Conservation (phyloP, 495 filamentous ascomycete species). For the Extremus antarcticus region DNA sequence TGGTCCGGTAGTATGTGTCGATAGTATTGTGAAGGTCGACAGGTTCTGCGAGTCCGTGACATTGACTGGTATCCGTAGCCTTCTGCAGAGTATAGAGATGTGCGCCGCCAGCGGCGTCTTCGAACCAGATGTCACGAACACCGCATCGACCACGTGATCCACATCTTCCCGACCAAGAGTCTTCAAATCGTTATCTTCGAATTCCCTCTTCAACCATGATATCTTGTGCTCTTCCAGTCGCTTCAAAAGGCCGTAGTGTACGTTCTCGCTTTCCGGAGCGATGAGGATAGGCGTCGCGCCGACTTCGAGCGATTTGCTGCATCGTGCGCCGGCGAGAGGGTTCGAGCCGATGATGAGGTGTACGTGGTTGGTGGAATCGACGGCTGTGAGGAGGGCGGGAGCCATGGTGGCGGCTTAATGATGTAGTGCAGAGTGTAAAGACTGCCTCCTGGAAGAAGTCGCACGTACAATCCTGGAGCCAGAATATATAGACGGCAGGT, state of each 20-base stretch:
- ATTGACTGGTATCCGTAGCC: conserved; percentile 82
- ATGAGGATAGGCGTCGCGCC: conserved; percentile 82
- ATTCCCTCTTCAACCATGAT: conserved; percentile 58
- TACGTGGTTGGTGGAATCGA: conserved; percentile 62
- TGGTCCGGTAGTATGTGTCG: conserved; percentile 79
- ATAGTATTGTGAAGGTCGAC: conserved; percentile 85
- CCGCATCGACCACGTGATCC: conserved; percentile 69
- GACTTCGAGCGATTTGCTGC: conserved; percentile 67
- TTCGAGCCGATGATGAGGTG: conserved; percentile 83
- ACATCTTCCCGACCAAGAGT: conserved; percentile 71
- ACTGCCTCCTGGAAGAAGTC: no score
- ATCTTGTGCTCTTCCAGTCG: conserved; percentile 62
- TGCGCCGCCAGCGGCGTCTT: conserved; percentile 42
- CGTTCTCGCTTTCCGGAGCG: conserved; percentile 49
- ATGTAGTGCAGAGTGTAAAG: no score
- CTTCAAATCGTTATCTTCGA: conserved; percentile 64
- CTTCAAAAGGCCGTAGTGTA: conserved; percentile 64
- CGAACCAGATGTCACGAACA: conserved; percentile 69
- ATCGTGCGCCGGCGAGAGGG: conserved; percentile 73
- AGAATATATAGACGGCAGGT: no score
- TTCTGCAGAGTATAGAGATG: conserved; percentile 65
- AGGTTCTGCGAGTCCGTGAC: conserved; percentile 77
- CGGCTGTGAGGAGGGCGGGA: conserved; percentile 62
- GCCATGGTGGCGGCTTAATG: conserved; percentile 20
- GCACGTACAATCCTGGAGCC: no score